Base-by-base conservation (phyloP, 495 filamentous ascomycete species). In the Penicillium salamii region DNA sequence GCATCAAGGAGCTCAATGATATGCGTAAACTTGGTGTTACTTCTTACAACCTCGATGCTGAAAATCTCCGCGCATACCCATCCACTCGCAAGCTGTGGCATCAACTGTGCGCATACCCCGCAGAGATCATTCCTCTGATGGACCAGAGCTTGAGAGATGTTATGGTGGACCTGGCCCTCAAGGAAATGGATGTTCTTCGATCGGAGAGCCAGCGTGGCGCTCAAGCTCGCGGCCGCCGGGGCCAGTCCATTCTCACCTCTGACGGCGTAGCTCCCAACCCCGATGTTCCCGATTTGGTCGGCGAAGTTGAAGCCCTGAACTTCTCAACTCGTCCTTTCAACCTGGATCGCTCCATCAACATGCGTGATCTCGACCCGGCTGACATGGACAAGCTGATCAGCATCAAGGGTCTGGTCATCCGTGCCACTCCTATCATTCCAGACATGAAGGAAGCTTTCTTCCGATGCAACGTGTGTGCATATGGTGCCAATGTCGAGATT, bases 391-490 rank as follows among this genome's bases (percentile, higher is more conserved):
- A 95, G 69, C 79, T 99, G 50, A 81, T 99, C 53, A 90, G 86
- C 61, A 87, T 99, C 69, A 99, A 97, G 70, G 93, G 93, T 42
- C 77, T 99, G 33, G 93, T 97, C 36, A 99, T 99, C 59, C 86
- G 93, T 17, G 86, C 95, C 13, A 97, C 95, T 2, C 89, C 93
- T 4, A 85, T 97, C 48, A 97, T 99, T 52, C 93, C 93, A 3
- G 93, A 99, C 60, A 97, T 97, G 95, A 96, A 95, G 63, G 83
- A 88, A 66, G 90, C 89, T 0, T 97, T 96, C 74, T 99, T 99
- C 82, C 84, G 88, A 55, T 99, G 93, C 67, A 86, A 88, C 53
- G 82, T 89, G 29, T 99, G 93, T 65, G 88, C 89, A 51, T 91
- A 96, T 68, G 91, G 89, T 5, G 81, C 95, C 28, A 87, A 86